Evolutionary conservation across 2,329 filamentous ascomycete species (phyloP).

Genomic region (Trichophyton mentagrophytes): DNA sequence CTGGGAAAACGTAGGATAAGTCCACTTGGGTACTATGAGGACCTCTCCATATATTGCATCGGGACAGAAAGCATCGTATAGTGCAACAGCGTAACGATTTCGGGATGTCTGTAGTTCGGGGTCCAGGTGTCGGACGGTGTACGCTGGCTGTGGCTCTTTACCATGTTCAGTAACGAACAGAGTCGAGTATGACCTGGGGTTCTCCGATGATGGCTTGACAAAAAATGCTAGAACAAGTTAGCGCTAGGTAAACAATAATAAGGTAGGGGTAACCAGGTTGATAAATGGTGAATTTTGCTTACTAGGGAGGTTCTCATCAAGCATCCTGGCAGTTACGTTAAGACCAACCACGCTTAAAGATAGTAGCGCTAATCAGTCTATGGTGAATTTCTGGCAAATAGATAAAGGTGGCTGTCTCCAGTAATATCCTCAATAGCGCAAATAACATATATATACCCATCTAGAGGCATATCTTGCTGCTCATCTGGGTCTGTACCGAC

Average conservation of each 20-base stretch:
- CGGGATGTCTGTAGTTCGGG: constrained; percentile 55
- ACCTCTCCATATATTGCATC: constrained; percentile 82
- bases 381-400: neutral
- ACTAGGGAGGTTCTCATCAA: constrained; percentile 88
- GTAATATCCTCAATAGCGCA: neutral
- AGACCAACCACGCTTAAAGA: neutral
- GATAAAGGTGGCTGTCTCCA: neutral
- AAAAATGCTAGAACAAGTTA: constrained; percentile 40
- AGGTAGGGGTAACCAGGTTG: too few species aligned
- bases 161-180: constrained; percentile 53
- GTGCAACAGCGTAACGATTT: constrained; percentile 75
- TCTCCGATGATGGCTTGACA: constrained; percentile 41
- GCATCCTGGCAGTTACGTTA: constrained; percentile 43
- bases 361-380: neutral
- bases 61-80: constrained; percentile 68
- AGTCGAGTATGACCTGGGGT: constrained; percentile 27
- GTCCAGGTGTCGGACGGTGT: constrained; percentile 65
- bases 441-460: neutral
- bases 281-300: constrained; percentile 1
- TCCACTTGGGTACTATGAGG: constrained; percentile 71
- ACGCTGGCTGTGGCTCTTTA: constrained; percentile 65
- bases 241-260: neutral
- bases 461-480: neutral
- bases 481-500: too few species aligned
- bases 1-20: constrained; percentile 65